These are phyloP conservation scores for Eudorina sp. DNA, from an alignment of 139 green algal genomes.

Conservation along the genomic window DNA sequence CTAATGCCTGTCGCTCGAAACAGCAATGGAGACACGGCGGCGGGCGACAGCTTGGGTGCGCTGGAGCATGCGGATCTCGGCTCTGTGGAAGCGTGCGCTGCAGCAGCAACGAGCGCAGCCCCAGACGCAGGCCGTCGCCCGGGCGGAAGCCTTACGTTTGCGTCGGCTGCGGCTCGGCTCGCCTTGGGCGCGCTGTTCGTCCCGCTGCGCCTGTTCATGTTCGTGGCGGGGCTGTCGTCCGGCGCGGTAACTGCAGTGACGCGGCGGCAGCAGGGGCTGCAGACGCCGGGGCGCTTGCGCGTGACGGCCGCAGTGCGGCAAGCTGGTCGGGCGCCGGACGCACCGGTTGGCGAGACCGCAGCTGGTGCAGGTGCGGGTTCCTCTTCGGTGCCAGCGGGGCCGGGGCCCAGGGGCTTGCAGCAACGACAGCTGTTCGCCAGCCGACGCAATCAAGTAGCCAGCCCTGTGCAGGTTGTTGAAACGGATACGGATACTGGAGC, in stretches of 20 bases:
- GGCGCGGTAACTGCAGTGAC: neutral
- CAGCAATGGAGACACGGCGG: too few species aligned
- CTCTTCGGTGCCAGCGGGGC: too few species aligned
- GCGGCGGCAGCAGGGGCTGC: neutral
- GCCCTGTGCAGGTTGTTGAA: too few species aligned
- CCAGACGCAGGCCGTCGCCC: neutral
- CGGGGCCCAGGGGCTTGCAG: too few species aligned
- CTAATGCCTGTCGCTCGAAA: too few species aligned
- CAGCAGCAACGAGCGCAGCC: too few species aligned
- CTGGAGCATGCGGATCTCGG: too few species aligned
- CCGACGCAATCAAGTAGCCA: too few species aligned
- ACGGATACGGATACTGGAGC: too few species aligned
- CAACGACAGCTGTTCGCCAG: too few species aligned
- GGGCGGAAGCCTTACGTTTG: neutral
- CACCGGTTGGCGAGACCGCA: neutral
- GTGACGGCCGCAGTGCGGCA: neutral
- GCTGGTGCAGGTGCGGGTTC: neutral
- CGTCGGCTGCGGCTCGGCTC: conserved; percentile 5
- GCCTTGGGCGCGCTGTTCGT: conserved; percentile 12
- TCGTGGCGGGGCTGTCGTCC: neutral
- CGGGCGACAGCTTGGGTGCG: too few species aligned
- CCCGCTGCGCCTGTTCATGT: conserved; percentile 14
- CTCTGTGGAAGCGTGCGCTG: too few species aligned
- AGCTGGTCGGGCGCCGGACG: neutral
- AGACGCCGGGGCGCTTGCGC: neutral